Base-by-base conservation (phyloP, 345 rosid species). In the Orychophragmus violaceus region DNA sequence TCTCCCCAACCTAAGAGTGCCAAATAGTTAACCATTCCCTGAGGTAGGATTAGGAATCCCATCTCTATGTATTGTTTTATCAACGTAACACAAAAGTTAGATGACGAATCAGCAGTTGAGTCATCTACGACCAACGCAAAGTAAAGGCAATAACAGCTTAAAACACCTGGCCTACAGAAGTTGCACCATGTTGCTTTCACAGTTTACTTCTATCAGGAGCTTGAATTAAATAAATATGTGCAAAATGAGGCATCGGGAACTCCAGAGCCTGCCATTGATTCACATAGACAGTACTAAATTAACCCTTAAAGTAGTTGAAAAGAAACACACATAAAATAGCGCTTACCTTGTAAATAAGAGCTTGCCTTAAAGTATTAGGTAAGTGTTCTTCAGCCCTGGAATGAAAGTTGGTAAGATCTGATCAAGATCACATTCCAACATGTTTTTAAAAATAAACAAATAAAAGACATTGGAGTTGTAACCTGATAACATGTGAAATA, bases 1-100 rank as follows among this genome's bases (percentile, higher is more conserved):
- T 93, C 97, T n/a, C 98, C 98, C 98, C 96, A 93, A 42, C 97
- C 97, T 74, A 93, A 75, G 70, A 88, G 97, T 24, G 97, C 96
- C 62, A 93, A 75, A 71, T 93, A 93, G 78, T 93, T 93, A 68
- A 88, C 90, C 97, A 90, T 93, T 54, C 85, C 97, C 74, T 85
- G 91, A 59, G 97, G 91, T 53, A 93, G 81, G n/a, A n/a, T n/a
- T n/a, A n/a, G n/a, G 75, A 85, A 89, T 12, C 98, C 97, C 97
- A 93, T 90, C 74, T 90, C 98, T 80, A 79, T 84, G 84, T 76
- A 93, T 96, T 90, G 83, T 70, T 57, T 68, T 22, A 14, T 24
- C 1, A 53, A 44, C 11, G 8, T 32, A 59, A 51, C 12, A 8
- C 32, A 32, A 22, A 53, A 10, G 6, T 30, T 33, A 59, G 41